phyloP scores from a whole-genome alignment of 345 rosid species.

The Camelina hispida region DNA sequence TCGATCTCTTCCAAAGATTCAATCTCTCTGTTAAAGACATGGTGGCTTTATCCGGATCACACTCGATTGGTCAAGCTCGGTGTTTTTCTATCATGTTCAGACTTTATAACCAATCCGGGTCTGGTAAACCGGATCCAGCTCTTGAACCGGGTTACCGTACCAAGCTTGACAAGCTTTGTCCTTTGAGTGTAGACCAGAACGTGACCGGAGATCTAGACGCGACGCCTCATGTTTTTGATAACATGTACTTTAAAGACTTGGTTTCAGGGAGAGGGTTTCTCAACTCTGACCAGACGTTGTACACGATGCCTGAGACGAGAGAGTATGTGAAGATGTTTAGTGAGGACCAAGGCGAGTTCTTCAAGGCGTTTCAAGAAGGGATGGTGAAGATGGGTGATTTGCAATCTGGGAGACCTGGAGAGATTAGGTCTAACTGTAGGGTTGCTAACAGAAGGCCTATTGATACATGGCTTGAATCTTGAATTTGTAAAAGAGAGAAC shows the following conservation, averaged over 20 bases:
- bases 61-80: constrained; percentile 84
- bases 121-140: constrained; percentile 62
- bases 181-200: constrained; percentile 66
- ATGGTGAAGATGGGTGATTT: constrained; percentile 91
- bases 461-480: constrained; percentile 26
- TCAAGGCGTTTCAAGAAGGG: constrained; percentile 68
- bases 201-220: constrained; percentile 76
- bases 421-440: constrained; percentile 73
- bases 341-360: constrained; percentile 57
- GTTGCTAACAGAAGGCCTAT: constrained; percentile 54
- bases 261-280: constrained; percentile 83
- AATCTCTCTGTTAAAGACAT: constrained; percentile 75
- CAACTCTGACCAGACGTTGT: constrained; percentile 87
- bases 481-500: background rate
- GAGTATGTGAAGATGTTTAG: constrained; percentile 60
- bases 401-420: constrained; percentile 72
- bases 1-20: constrained; percentile 26
- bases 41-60: constrained; percentile 97
- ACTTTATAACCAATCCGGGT: constrained; percentile 91
- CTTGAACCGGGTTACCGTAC: constrained; percentile 59
- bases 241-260: constrained; percentile 84
- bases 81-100: constrained; percentile 87
- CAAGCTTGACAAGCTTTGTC: constrained; percentile 73
- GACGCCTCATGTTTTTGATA: constrained; percentile 70
- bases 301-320: constrained; percentile 59